These are phyloP conservation scores for Silene noctiflora DNA, from an alignment of 179 eudicot species.

Conservation along the genomic window DNA sequence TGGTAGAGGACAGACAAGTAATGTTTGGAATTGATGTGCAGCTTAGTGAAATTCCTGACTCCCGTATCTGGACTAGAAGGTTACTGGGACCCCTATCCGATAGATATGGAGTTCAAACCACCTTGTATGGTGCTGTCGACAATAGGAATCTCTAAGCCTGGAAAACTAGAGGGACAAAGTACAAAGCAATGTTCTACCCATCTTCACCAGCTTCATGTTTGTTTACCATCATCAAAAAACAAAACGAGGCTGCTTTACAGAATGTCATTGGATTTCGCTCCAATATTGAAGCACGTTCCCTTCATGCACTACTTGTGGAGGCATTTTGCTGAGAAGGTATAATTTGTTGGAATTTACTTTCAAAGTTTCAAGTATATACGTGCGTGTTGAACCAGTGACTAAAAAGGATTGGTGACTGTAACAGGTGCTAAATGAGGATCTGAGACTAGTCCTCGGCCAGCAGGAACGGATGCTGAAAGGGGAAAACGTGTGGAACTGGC, in stretches of 20 bases:
- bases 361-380: neutral
- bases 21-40: conserved; percentile 31
- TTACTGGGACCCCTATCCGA: conserved; percentile 95
- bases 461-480: conserved; percentile 90
- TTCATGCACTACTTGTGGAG: conserved; percentile 81
- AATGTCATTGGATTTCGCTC: conserved; percentile 97
- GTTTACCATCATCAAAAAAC: conserved; percentile 73
- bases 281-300: conserved; percentile 72
- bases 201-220: conserved; percentile 95
- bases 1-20: neutral
- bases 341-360: too few species aligned
- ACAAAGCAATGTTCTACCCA: conserved; percentile 82
- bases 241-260: conserved; percentile 88
- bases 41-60: conserved; percentile 93
- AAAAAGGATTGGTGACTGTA: neutral
- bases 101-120: conserved; percentile 94
- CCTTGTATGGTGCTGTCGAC: conserved; percentile 96
- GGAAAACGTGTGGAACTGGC: conserved; percentile 84
- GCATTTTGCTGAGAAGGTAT: conserved; percentile 87
- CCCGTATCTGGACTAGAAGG: conserved; percentile 85
- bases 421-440: conserved; percentile 86
- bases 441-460: conserved; percentile 82
- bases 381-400: neutral
- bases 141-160: conserved; percentile 93
- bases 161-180: conserved; percentile 88